These are phyloP conservation scores for Fagus crenata DNA, from an alignment of 306 rosid genomes.

Conservation along the genomic window DNA sequence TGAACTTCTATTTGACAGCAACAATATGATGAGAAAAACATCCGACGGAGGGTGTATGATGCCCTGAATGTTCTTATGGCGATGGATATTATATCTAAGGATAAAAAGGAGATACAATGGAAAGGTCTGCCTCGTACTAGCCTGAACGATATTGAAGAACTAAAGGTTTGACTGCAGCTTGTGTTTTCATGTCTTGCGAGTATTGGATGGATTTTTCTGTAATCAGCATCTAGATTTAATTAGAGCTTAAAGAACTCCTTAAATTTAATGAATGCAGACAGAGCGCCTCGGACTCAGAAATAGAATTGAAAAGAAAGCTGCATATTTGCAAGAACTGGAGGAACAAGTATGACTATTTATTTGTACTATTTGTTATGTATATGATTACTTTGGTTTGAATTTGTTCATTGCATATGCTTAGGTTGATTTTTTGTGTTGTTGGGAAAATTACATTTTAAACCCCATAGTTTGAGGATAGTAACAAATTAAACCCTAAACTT, in stretches of 20 bases:
- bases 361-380: slow-evolving; percentile 14
- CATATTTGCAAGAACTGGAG: slow-evolving; percentile 91
- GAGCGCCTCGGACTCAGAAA: slow-evolving; percentile 72
- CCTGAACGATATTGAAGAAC: slow-evolving; percentile 80
- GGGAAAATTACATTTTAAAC: no score
- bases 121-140: slow-evolving; percentile 95
- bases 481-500: no score
- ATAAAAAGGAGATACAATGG: slow-evolving; percentile 98
- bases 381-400: slow-evolving; percentile 1
- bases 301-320: slow-evolving; percentile 86
- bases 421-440: neutral
- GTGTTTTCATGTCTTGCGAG: slow-evolving; percentile 17
- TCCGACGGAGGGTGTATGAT: slow-evolving; percentile 94
- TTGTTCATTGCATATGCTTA: slow-evolving; percentile 6
- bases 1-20: slow-evolving; percentile 57
- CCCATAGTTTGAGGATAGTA: no score
- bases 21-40: slow-evolving; percentile 96
- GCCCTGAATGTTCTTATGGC: slow-evolving; percentile 99
- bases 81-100: slow-evolving; percentile 98
- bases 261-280: slow-evolving; percentile 52
- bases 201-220: slow-evolving; percentile 7
- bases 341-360: slow-evolving; percentile 63
- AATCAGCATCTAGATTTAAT: neutral
- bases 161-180: slow-evolving; percentile 60
- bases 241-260: slow-evolving; percentile 26